Evolutionary conservation across 2,329 filamentous ascomycete species (phyloP).

Genomic region (Periglandula ipomoeae): DNA sequence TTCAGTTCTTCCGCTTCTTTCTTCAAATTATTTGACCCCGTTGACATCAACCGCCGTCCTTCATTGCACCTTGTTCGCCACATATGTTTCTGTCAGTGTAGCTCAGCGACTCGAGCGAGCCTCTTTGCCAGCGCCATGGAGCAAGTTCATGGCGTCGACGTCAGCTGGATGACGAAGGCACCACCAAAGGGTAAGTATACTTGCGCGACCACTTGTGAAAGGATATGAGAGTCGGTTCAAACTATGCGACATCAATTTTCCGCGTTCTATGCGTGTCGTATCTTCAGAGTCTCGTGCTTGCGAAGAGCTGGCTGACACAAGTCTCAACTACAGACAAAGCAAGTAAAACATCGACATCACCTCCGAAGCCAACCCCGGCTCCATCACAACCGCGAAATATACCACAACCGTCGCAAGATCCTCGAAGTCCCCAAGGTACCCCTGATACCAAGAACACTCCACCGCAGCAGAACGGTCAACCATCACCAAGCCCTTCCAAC

Average conservation of each 20-base stretch:
- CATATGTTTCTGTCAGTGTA: conserved; percentile 2
- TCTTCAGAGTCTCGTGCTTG: neutral
- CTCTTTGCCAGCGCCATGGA: conserved; percentile 50
- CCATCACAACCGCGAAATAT: conserved; percentile 24
- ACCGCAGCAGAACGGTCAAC: conserved; percentile 11
- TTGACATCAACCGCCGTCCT: too few relatives aligned
- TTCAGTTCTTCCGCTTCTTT: neutral
- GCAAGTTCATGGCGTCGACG: conserved; percentile 72
- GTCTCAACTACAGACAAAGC: conserved; percentile 19
- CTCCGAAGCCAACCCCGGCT: conserved; percentile 15
- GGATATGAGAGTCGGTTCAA: too few relatives aligned
- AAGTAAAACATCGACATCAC: conserved; percentile 19
- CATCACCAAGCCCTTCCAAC: conserved; percentile 16
- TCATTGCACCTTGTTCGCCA: neutral
- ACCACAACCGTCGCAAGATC: conserved; percentile 18
- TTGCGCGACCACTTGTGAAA: too few relatives aligned
- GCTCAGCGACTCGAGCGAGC: conserved; percentile 1
- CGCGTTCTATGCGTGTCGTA: too few relatives aligned
- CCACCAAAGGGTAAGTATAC: conserved; percentile 67
- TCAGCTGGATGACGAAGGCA: conserved; percentile 81
- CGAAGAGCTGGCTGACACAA: neutral
- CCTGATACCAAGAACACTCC: conserved; percentile 14
- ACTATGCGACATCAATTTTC: too few relatives aligned
- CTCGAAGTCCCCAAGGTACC: conserved; percentile 18
- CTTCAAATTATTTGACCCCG: neutral